phyloP scores from a whole-genome alignment of 2,329 filamentous ascomycete genomes.

The Ciborinia camelliae region DNA sequence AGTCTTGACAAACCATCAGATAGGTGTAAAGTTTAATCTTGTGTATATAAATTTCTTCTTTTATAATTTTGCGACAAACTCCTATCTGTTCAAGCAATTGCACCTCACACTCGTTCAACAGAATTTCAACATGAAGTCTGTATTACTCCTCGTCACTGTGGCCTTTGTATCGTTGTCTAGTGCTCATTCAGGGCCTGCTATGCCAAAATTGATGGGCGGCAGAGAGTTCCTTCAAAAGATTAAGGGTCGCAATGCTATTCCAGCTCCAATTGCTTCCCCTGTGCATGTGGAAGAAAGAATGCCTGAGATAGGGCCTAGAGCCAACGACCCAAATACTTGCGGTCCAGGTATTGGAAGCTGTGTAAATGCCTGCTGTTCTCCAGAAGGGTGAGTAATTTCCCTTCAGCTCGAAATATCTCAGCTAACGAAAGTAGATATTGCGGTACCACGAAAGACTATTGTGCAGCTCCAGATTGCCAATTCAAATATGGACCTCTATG shows the following conservation, averaged over 20 bases:
- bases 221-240: constrained; percentile 31
- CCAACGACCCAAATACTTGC: constrained; percentile 27
- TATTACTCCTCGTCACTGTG: constrained; percentile 19
- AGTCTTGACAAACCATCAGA: not conserved
- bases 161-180: constrained; percentile 24
- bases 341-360: constrained; percentile 32
- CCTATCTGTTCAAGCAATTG: not conserved
- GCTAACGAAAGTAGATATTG: constrained; percentile 27
- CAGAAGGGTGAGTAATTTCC: constrained; percentile 27
- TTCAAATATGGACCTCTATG: constrained; percentile 59
- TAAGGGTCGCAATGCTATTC: constrained; percentile 27
- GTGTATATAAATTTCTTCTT: not conserved
- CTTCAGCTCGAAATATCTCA: not conserved
- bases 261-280: constrained; percentile 15
- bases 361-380: constrained; percentile 32
- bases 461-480: constrained; percentile 59
- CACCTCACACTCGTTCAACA: not conserved
- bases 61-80: not conserved
- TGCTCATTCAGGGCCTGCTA: constrained; percentile 26
- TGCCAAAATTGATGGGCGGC: constrained; percentile 30
- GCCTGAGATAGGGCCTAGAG: constrained; percentile 19
- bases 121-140: constrained; percentile 25
- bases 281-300: constrained; percentile 17
- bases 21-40: not conserved
- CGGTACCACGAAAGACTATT: constrained; percentile 46